Base-by-base conservation (phyloP, 2,329 filamentous ascomycete genomes). In the Cryphonectria radicalis region DNA sequence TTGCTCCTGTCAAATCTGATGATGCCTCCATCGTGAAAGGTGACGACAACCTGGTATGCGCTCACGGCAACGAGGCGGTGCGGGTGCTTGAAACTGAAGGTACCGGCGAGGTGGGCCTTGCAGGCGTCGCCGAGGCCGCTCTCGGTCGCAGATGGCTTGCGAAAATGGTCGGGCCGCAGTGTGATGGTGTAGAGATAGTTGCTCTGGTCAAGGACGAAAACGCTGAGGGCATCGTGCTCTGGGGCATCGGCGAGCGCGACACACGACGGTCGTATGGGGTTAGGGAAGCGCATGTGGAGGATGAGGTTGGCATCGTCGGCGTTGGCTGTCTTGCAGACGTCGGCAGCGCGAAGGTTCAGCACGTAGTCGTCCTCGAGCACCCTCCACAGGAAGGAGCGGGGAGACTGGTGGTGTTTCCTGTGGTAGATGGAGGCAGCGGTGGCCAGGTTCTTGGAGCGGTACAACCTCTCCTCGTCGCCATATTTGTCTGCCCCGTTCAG, bases 381-480 rank as follows among this genome's bases (percentile, higher is more conserved):
- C 76, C 95, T 90, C 96, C 96, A 99, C 64, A 97, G 87, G 79
- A 98, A 97, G 81, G 90, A 93, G 78, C 93, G 91, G 55, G 96
- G 96, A 74, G 92, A 91, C 74, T 88, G 85, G 77, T 92, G 89
- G 80, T 92, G 88, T 80, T 89, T 88, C 69, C 96, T 90, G 81
- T 97, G 94, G 83, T 93, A 97, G 70, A 98, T 87, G 2, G 93
- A 94, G 40, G 93, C 92, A 43, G 94, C 89, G 1, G 86, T 91
- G 37, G 95, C 93, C 68, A 98, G 84, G 78, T 93, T 89, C 74
- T 89, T 90, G 72, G 88, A 85, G 75, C 91, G 89, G 78, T 97
- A 97, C 13, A 88, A 84, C 69, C 89, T 89, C 79, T 95, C 92
- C 75, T 95, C 93, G 77, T 93, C 90, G 74, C 84, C 76, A 79